Evolutionary conservation across 148 eudicot species (phyloP), one percentile per base, ranked within the genome.

Genomic region (Spergularia marina): DNA sequence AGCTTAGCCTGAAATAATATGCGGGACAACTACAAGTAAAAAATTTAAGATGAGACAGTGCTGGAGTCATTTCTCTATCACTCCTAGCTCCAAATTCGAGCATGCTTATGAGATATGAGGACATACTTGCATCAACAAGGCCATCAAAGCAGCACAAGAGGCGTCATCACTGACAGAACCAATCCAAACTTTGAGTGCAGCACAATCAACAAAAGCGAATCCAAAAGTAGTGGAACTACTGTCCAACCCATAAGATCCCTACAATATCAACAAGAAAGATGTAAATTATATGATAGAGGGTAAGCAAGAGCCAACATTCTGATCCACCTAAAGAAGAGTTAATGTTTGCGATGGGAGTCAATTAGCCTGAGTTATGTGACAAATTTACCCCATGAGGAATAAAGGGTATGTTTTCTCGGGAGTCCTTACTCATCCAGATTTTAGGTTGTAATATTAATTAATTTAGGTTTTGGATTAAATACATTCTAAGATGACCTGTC

Each of bases 171-270:
- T 78, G 71, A 95, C 86, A 54, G 97, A 92, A 60, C 99, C 97
- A 74, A 92, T 86, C 97, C 97, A 95, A 74, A 95, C 73, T 81
- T 85, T 92, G 76, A 91, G 80, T 70, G 97, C 90, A 88, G 99
- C 96, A 85, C 94, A 92, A 76, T 95, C 97, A 76, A 92, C 97
- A 68, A 92, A 95, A 71, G 99, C 97, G 84, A 95, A 95, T 39
- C 99, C 99, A 84, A 84, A 85, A 39, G 74, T 71, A 67, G 85
- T 79, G 74, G 90, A 79, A 76, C 91, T 91, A 92, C 81, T 77
- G 47, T 82, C 85, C 53, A 74, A 56, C 58, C 81, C 83, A 77
- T 75, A 75, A 75, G 85, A 77, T 73, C 81, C 92, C 98, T 94
- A 68, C 70, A 84, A 15, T 72, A 65, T 53, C 30, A 34, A 10